Evolutionary conservation across 2,329 filamentous ascomycete species (phyloP).

Genomic region (Cladosporium cucumerinum): DNA sequence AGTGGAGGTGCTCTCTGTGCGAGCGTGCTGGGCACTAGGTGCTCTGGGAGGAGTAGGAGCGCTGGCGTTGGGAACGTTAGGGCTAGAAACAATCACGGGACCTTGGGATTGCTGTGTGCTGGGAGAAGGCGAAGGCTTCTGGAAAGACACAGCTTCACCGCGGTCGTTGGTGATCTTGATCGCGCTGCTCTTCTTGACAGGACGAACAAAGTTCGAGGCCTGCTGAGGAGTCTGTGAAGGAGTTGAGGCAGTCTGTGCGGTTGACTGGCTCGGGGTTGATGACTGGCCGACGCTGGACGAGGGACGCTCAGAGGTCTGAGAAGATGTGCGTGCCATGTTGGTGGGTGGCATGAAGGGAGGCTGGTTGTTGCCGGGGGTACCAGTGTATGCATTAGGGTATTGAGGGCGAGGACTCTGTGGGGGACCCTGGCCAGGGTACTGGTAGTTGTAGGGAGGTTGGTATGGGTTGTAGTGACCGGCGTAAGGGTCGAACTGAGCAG

Average conservation of each 20-base stretch:
- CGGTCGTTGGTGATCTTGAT: slow-evolving; percentile 81
- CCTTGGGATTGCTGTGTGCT: slow-evolving; percentile 56
- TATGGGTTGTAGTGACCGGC: slow-evolving; percentile 43
- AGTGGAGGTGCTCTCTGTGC: slow-evolving; percentile 71
- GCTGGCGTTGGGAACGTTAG: slow-evolving; percentile 41
- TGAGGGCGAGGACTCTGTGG: slow-evolving; percentile 44
- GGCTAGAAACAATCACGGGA: slow-evolving; percentile 67
- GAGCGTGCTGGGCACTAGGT: slow-evolving; percentile 63
- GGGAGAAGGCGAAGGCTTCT: slow-evolving; percentile 54
- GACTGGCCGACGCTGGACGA: slow-evolving; percentile 60
- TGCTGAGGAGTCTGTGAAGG: slow-evolving; percentile 57
- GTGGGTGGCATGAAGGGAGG: slow-evolving; percentile 56
- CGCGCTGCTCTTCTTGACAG: slow-evolving; percentile 65
- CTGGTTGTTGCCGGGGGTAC: slow-evolving; percentile 44
- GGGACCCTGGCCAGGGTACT: slow-evolving; percentile 47
- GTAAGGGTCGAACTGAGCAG: slow-evolving; percentile 44
- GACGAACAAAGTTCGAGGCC: slow-evolving; percentile 61
- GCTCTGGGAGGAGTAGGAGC: slow-evolving; percentile 71
- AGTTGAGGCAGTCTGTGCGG: slow-evolving; percentile 48
- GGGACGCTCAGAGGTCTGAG: slow-evolving; percentile 67
- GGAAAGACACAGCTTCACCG: slow-evolving; percentile 70
- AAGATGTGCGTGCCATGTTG: slow-evolving; percentile 77
- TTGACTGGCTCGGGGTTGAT: slow-evolving; percentile 32
- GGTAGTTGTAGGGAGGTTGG: slow-evolving; percentile 44
- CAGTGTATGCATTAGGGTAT: slow-evolving; percentile 49